A percentile compares a stretch with the other conserved stretches of the same genome.
Evolutionary conservation across 2,329 filamentous ascomycete genomes (phyloP).

Genomic region (Dactylellina parvicollis): DNA sequence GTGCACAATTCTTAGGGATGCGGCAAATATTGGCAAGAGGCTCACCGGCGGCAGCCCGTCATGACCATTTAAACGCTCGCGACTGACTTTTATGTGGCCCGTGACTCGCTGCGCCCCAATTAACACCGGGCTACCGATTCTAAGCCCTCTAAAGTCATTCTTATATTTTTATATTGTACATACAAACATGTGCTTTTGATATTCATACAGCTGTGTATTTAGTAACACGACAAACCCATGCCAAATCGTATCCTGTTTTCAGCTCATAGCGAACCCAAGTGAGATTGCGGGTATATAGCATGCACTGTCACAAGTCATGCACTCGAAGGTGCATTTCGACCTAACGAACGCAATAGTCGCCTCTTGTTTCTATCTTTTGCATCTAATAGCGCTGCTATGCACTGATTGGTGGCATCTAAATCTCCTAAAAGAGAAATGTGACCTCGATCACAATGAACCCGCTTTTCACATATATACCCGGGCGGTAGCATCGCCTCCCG

Average conservation of each 20-base stretch:
- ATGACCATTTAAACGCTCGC: too few species aligned
- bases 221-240: background rate
- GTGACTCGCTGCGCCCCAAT: conserved; percentile 32
- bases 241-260: background rate
- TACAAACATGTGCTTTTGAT: too few species aligned
- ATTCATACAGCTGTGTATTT: background rate
- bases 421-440: conserved; percentile 90
- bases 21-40: too few species aligned
- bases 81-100: background rate
- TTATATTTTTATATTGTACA: background rate
- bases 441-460: conserved; percentile 81
- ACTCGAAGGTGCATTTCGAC: conserved; percentile 34
- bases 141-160: conserved; percentile 7
- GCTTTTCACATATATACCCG: conserved; percentile 78
- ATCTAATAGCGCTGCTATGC: conserved; percentile 68
- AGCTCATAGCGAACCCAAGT: too few species aligned
- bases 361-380: conserved; percentile 71
- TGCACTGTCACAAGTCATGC: too few species aligned
- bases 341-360: conserved; percentile 35
- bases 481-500: conserved; percentile 83
- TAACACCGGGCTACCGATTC: background rate
- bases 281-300: too few species aligned
- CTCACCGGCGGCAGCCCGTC: too few species aligned
- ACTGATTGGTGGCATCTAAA: conserved; percentile 79
- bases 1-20: too few species aligned